Evolutionary conservation across 495 filamentous ascomycete species (phyloP).

Genomic region (Mycothermus thermophilus): DNA sequence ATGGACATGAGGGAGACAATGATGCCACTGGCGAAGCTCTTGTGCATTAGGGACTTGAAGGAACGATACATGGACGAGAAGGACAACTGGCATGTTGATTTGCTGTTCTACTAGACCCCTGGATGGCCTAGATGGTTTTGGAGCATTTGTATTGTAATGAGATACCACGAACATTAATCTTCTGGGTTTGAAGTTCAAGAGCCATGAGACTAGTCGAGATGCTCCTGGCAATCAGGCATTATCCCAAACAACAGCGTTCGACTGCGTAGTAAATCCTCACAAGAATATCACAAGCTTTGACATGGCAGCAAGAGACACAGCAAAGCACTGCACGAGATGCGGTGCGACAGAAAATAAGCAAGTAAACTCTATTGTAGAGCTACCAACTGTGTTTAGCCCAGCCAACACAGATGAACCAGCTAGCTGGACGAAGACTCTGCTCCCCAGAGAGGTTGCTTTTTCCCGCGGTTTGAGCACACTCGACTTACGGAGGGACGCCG

Average conservation of each 20-base stretch:
- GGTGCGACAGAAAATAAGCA: neutral
- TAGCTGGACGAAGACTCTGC: conserved; percentile 7
- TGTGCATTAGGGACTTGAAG: conserved; percentile 54
- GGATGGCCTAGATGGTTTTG: no score
- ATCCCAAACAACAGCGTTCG: no score
- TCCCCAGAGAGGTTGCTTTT: conserved; percentile 5
- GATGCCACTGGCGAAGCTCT: conserved; percentile 54
- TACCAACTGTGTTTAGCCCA: conserved; percentile 2
- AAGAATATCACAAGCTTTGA: no score
- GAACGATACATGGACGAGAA: conserved; percentile 45
- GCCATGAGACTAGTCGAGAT: no score
- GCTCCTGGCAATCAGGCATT: no score
- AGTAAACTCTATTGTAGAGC: conserved; percentile 2
- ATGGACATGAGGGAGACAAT: conserved; percentile 88
- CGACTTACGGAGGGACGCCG: conserved; percentile 1
- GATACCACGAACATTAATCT: conserved; percentile 1
- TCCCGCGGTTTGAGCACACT: conserved; percentile 8
- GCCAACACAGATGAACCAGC: conserved; percentile 1
- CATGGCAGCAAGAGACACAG: no score
- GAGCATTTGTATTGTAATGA: neutral
- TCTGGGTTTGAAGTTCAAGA: no score
- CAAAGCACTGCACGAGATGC: no score
- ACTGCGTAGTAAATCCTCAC: no score
- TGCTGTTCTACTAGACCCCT: conserved; percentile 44
- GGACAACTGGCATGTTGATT: conserved; percentile 28